Base-by-base conservation (phyloP, 768 basidiomycete genomes). In the Lyophyllum atratum region DNA sequence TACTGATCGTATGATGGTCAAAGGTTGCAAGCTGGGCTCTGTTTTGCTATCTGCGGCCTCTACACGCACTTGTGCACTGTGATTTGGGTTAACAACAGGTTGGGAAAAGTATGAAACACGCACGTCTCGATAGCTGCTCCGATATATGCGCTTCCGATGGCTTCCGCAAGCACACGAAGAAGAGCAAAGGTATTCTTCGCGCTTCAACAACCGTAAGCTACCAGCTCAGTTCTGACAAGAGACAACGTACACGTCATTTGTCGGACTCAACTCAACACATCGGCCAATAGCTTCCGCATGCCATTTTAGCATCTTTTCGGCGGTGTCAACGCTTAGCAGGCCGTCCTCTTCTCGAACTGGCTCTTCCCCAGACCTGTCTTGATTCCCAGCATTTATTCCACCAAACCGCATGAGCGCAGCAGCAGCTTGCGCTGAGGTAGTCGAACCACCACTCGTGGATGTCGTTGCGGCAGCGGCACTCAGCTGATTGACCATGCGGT, bases 281-380 rank as follows among this genome's bases (percentile, higher is more conserved):
- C 97, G 77, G 4, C 97, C 96, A 26, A 97, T 87, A 4, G 95
- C 93, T 69, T 99, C 97, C 2, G 97, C 96, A 71, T 99, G 97
- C 95, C 96, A 98, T 70, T 87, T 92, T 15, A 98, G 75, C 87
- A 98, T 95, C 64, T 82, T 88, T 76, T 96, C 94, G 1, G 94
- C 92, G 10, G 85, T 75, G 39, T 86, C 84, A 2, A 97, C 74
- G 45, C 76, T 87, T 33, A 98, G 74, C 29, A 85, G 63, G 11
- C 96, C 96, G 66, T 98, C 96, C 59, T 90, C 89, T 52, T 93
- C 90, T 39, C 80, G 80, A 6, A 86, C 65, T 17, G 85, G 85
- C 52, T 94, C 93, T 62, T 94, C 94, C 17, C 69, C 74, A 15
- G 74, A 59, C 58, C 77, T 80, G 25, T 86, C 85, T 47, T 78